Conservation (phyloP, 441 rosid genomes). For the Croton laevigatus region DNA sequence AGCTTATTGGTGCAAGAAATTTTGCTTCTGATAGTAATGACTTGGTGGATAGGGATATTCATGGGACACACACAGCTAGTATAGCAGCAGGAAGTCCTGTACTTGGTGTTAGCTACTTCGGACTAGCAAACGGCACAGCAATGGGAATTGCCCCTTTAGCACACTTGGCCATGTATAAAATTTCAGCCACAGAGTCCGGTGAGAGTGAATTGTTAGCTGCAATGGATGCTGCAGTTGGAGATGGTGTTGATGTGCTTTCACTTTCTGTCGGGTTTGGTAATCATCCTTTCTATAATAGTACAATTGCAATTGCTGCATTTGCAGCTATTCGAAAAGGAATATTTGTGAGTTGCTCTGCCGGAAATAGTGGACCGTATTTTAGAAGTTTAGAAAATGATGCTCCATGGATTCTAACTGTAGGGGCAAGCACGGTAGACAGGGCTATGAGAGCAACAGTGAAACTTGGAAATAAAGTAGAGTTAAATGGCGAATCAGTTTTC, state of each 20-base stretch:
- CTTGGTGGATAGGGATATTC: slow-evolving; percentile 41
- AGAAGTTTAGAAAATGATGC: too few species aligned
- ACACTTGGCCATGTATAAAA: slow-evolving; percentile 49
- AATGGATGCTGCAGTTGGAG: slow-evolving; percentile 48
- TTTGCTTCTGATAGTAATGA: slow-evolving; percentile 17
- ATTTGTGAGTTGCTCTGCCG: too few species aligned
- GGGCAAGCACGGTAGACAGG: too few species aligned
- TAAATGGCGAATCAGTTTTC: slow-evolving; percentile 43
- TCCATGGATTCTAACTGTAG: too few species aligned
- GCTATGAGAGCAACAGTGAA: slow-evolving; percentile 26
- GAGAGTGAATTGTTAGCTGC: slow-evolving; percentile 47
- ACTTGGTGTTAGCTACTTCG: slow-evolving; percentile 32
- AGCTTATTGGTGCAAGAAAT: too few species aligned
- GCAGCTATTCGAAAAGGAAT: too few species aligned
- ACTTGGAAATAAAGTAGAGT: slow-evolving; percentile 38
- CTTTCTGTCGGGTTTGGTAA: slow-evolving; percentile 40
- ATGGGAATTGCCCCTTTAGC: slow-evolving; percentile 54
- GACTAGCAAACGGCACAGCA: slow-evolving; percentile 48
- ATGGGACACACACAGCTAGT: slow-evolving; percentile 56
- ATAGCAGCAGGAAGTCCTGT: slow-evolving; percentile 47
- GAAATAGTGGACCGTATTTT: too few species aligned
- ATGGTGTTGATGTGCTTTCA: slow-evolving; percentile 50
- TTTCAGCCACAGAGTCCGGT: slow-evolving; percentile 35
- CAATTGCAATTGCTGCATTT: slow-evolving; percentile 20
- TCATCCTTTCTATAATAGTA: slow-evolving; percentile 25